Base-by-base conservation (phyloP, 1,284 basidiomycete genomes). In the Tremellales sp. region DNA sequence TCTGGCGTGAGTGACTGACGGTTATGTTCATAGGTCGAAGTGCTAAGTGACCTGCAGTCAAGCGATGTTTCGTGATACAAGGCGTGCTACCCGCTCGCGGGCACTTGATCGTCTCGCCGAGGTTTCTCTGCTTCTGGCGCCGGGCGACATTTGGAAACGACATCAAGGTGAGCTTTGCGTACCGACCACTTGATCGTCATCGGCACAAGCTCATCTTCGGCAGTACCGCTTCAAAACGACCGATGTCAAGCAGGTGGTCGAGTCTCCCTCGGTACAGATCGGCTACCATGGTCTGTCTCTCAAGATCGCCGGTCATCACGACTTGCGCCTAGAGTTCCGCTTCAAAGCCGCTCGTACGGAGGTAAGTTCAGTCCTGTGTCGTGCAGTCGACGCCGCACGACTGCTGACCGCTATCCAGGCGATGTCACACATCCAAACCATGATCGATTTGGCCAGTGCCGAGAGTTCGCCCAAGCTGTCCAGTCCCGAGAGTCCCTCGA, bases 251-350 rank as follows among this genome's bases (percentile, higher is more conserved):
- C 63, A 68, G 8, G 79, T 77, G 0, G 74, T 67, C 25, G 58
- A 65, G 12, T 70, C 74, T 17, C 59, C 65, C 5, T 54, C 74
- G 3, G 54, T 72, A 22, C 64, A 73, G 26, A 57, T 75, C 19
- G 73, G 71, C n/a, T 66, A 75, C n/a, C 71, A 79, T 54, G 79
- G 78, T 6, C 56, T 84, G 44, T 62, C 73, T 7, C 57, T 85
- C 10, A 73, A 78, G 45, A 69, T 84, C 11, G 73, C 77, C 33
- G 81, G 80, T 11, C 78, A 79, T 36, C 56, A 68, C 3, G 77
- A 80, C 50, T 54, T 84, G 26, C 70, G 69, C 22, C 78, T 86
- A 52, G 76, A 79, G 31, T 84, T 85, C 65, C 75, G 73, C 56
- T 73, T 69, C 8, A 60, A 65, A 21, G 62, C 70, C 6, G 57